Percentiles rank a stretch among this genome's conserved stretches.
Evolutionary conservation across 768 basidiomycete species (phyloP).

Genomic region (Hydnomerulius pinastri): DNA sequence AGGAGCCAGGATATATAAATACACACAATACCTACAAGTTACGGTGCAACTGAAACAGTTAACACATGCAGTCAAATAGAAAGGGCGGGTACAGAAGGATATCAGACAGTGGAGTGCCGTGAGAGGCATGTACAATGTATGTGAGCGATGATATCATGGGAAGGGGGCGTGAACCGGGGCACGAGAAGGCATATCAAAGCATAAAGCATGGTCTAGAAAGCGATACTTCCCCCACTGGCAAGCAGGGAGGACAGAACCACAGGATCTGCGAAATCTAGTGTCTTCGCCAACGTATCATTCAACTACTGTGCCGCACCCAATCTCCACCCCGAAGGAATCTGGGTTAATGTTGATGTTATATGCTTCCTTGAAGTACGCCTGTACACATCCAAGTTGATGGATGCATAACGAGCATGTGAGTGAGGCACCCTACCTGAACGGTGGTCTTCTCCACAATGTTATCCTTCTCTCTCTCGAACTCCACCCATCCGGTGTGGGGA

Average conservation of each 20-base stretch:
- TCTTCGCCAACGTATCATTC: slow-evolving; percentile 13
- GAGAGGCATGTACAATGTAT: slow-evolving; percentile 14
- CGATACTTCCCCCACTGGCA: slow-evolving; percentile 27
- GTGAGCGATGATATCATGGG: slow-evolving; percentile 27
- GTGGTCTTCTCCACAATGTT: slow-evolving; percentile 29
- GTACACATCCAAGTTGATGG: not conserved
- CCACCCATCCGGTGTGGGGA: slow-evolving; percentile 36
- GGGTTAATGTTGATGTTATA: slow-evolving; percentile 39
- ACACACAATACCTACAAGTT: slow-evolving; percentile 35
- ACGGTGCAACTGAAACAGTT: slow-evolving; percentile 24
- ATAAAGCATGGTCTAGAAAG: slow-evolving; percentile 16
- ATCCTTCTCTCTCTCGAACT: slow-evolving; percentile 41
- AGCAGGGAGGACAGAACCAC: slow-evolving; percentile 20
- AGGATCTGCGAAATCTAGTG: slow-evolving; percentile 9
- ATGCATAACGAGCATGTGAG: not conserved
- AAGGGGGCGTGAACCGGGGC: slow-evolving; percentile 16
- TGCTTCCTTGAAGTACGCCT: slow-evolving; percentile 44
- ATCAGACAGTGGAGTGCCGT: slow-evolving; percentile 20
- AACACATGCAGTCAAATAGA: slow-evolving; percentile 24
- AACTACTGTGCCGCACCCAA: slow-evolving; percentile 39
- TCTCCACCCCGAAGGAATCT: slow-evolving; percentile 39
- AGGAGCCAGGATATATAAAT: slow-evolving; percentile 24
- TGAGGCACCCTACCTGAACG: slow-evolving; percentile 37
- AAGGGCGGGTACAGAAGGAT: slow-evolving; percentile 17
- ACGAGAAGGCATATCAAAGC: slow-evolving; percentile 28